These are phyloP conservation scores for Testicularia cyperi DNA, from an alignment of 1,284 basidiomycete species.

Conservation along the genomic window DNA sequence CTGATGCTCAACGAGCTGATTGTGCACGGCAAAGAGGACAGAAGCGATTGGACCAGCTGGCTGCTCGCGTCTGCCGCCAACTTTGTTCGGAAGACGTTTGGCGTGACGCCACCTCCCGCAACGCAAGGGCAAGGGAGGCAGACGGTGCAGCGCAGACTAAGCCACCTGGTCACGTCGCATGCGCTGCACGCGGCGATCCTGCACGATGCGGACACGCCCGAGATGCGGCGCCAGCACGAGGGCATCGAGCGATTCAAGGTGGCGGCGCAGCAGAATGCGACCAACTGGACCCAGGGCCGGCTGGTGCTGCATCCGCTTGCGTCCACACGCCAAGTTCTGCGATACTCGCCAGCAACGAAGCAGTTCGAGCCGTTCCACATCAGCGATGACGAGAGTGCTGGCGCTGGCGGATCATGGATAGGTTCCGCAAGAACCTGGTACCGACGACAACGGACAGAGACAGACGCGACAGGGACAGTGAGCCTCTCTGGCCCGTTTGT, in stretches of 20 bases:
- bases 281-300: conserved; percentile 71
- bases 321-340: conserved; percentile 59
- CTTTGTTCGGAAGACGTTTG: too few species aligned
- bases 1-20: conserved; percentile 10
- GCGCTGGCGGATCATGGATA: too few species aligned
- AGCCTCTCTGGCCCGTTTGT: conserved; percentile 72
- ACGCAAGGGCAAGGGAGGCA: not conserved
- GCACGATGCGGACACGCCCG: conserved; percentile 64
- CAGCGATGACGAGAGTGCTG: not conserved
- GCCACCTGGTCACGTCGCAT: conserved; percentile 64
- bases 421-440: too few species aligned
- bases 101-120: too few species aligned
- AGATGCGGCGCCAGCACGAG: conserved; percentile 69
- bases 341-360: conserved; percentile 67
- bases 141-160: conserved; percentile 22
- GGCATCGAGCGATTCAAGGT: conserved; percentile 82
- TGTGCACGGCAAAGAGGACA: not conserved
- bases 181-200: conserved; percentile 85
- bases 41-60: too few species aligned
- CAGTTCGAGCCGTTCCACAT: conserved; percentile 62
- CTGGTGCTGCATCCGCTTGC: conserved; percentile 65
- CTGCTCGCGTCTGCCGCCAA: too few species aligned
- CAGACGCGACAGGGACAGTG: too few species aligned
- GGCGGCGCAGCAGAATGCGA: conserved; percentile 75
- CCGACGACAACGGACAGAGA: too few species aligned